Percentiles rank a stretch among this genome's conserved stretches.
Evolutionary conservation across 768 basidiomycete genomes (phyloP).

Genomic region (Cytidiella melzeri): DNA sequence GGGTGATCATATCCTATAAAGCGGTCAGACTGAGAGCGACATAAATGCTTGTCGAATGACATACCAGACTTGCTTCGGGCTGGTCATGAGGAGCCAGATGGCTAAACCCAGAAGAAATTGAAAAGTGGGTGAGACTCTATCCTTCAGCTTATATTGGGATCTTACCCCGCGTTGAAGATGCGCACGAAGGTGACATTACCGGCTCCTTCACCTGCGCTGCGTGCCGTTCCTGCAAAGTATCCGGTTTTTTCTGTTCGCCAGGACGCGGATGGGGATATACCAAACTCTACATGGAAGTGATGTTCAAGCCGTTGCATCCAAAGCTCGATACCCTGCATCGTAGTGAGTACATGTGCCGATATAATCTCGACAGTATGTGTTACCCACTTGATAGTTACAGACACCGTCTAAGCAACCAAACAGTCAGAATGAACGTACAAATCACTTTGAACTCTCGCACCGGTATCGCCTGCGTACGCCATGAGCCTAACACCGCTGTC

Average conservation of each 20-base stretch:
- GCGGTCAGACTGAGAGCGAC: too few species aligned
- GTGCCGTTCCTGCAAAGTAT: constrained; percentile 36
- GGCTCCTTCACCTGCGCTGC: constrained; percentile 34
- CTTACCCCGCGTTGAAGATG: constrained; percentile 41
- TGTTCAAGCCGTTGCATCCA: constrained; percentile 37
- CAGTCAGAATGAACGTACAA: neutral
- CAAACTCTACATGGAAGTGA: constrained; percentile 33
- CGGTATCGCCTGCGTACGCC: constrained; percentile 29
- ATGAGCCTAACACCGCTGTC: constrained; percentile 45
- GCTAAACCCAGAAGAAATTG: too few species aligned
- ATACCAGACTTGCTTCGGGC: constrained; percentile 7
- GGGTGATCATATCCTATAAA: constrained; percentile 5
- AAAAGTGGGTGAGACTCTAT: too few species aligned
- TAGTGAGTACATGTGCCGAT: neutral
- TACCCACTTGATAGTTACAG: constrained; percentile 35
- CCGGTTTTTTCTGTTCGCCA: constrained; percentile 29
- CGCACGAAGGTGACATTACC: constrained; percentile 46
- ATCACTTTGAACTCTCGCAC: constrained; percentile 8
- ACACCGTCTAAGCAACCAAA: constrained; percentile 20
- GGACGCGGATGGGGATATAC: constrained; percentile 22
- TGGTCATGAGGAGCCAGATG: constrained; percentile 8
- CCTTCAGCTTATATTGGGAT: too few species aligned
- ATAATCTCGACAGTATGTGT: neutral
- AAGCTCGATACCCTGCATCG: constrained; percentile 31
- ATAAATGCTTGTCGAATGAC: neutral